Base-by-base conservation (phyloP, 2,329 filamentous ascomycete genomes). In the Albifimbria verrucaria region DNA sequence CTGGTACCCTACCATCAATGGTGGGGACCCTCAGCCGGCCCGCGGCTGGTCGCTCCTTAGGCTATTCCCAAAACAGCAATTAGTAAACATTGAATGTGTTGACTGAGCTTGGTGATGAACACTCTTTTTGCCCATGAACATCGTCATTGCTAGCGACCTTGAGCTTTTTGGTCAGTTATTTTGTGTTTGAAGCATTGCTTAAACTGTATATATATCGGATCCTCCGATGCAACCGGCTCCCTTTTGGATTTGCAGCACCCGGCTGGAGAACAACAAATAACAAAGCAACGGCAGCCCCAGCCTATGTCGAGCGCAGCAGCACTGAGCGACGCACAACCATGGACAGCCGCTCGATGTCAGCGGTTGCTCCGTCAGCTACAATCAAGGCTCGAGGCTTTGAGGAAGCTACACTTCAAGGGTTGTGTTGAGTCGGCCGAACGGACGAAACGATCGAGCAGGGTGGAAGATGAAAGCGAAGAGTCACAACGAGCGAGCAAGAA, bases 341-440 rank as follows among this genome's bases (percentile, higher is more conserved):
- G 77, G 77, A 79, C 75, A 4, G 73, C 77, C 5, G 70, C 74
- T 48, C 66, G 76, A 52, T 80, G 77, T 44, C 72, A 75, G 47
- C 69, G 76, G 2, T 61, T 79, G 6, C 68, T 80, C 18, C 74
- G 77, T 3, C 77, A 77, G 28, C 61, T 80, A 1, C 69, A 77
- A 25, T 69, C 73, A 7, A 72, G 76, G 10, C 58, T 80, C 22
- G 59, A 65, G n/a, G 62, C 67, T 2, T 60, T 79, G 6, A 69
- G 71, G 32, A 72, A 68, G 43, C 62, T 74, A 10, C 60, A 62
- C 49, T 39, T 61, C 48, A 56, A 67, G 44, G 56, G 61, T 20
- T 53, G 46, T 15, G 50, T 52, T 11, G 49, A 51, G n/a, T 18
- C 48, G 18, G 45, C 52, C 20, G 36, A 41, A 26, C 50, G 51